phyloP scores from a whole-genome alignment of 2,329 filamentous ascomycete species.

The Diaporthe destruens region DNA sequence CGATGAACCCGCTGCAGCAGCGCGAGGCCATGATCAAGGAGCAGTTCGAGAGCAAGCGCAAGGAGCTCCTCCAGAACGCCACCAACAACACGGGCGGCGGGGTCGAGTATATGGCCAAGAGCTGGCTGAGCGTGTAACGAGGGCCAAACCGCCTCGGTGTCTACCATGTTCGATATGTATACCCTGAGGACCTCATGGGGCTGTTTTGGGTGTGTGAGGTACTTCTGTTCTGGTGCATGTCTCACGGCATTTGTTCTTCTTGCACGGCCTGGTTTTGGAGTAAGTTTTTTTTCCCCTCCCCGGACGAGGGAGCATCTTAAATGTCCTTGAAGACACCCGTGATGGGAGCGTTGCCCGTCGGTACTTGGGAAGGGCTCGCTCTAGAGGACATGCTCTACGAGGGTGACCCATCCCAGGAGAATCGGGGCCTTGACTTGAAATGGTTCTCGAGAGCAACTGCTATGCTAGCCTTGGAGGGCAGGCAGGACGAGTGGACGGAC shows the following conservation, averaged over 20 bases:
- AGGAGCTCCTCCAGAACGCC: slow-evolving; percentile 57
- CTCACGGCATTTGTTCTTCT: slow-evolving; percentile 14
- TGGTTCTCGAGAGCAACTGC: slow-evolving; percentile 6
- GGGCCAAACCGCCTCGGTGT: too few relatives aligned
- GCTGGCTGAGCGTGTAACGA: slow-evolving; percentile 51
- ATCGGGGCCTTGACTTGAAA: slow-evolving; percentile 13
- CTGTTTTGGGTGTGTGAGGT: not conserved
- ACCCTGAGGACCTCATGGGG: not conserved
- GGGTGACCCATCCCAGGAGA: slow-evolving; percentile 37
- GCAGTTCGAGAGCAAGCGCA: slow-evolving; percentile 57
- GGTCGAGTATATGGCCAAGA: slow-evolving; percentile 54
- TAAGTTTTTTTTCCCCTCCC: not conserved
- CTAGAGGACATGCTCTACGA: slow-evolving; percentile 18
- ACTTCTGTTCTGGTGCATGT: slow-evolving; percentile 14
- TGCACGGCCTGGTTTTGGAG: slow-evolving; percentile 14
- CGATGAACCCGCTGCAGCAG: slow-evolving; percentile 61
- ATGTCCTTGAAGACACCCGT: not conserved
- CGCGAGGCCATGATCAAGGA: slow-evolving; percentile 62
- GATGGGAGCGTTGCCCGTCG: not conserved
- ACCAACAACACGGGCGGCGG: slow-evolving; percentile 53
- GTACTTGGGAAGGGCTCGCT: slow-evolving; percentile 2
- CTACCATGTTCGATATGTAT: not conserved
- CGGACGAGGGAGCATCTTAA: slow-evolving; percentile 9
- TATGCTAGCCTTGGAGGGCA: slow-evolving; percentile 5
- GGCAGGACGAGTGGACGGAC: not conserved